Percentiles rank a stretch among this genome's conserved stretches.
These are phyloP conservation scores for Kernera saxatilis DNA, from an alignment of 345 rosid species.

Conservation along the genomic window DNA sequence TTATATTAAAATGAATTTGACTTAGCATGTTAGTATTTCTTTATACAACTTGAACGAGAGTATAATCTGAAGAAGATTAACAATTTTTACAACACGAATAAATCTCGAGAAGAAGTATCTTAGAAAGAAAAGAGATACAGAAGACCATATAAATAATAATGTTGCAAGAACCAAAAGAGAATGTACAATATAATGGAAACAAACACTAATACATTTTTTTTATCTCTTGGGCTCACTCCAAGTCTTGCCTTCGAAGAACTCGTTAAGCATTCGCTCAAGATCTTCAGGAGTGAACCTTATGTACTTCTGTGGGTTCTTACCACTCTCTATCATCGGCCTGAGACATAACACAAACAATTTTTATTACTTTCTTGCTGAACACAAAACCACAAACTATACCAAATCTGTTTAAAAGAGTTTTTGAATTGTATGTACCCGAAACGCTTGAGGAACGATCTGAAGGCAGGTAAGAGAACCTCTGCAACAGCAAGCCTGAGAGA, in stretches of 20 bases:
- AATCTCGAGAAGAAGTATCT: background rate
- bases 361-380: background rate
- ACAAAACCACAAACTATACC: background rate
- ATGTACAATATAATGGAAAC: conserved; percentile 8
- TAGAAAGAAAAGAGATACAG: background rate
- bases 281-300: conserved; percentile 72
- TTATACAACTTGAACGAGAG: background rate
- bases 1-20: background rate
- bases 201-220: conserved; percentile 6
- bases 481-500: conserved; percentile 95
- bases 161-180: background rate
- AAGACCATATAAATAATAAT: background rate
- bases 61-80: too few species aligned
- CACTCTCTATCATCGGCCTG: conserved; percentile 87
- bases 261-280: conserved; percentile 84
- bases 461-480: conserved; percentile 93
- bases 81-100: too few species aligned
- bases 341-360: background rate
- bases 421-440: conserved; percentile 42
- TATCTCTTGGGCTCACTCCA: conserved; percentile 77
- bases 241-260: conserved; percentile 89
- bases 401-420: background rate
- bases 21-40: background rate
- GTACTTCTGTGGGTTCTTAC: conserved; percentile 79
- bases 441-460: conserved; percentile 83